Evolutionary conservation across 352 stramenopile species (phyloP), one percentile per base, ranked within the genome.

Genomic region (Phytophthora citricola): DNA sequence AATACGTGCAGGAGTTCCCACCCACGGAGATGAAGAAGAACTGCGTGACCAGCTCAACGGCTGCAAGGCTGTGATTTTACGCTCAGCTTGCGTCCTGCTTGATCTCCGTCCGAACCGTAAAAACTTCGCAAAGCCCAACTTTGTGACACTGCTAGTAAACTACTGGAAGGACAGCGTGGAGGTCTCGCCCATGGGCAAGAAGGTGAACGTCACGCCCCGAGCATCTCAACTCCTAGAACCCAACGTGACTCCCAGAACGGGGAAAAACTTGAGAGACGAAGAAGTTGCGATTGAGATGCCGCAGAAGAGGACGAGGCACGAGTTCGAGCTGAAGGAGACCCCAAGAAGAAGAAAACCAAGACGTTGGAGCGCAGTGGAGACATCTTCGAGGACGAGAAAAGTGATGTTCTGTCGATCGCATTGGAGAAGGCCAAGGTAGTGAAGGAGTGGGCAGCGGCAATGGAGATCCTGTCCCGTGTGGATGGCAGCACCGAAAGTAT

Each of bases 401-500:
- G 11, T 36, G 14, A 45, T 17, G 15, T 5, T 0, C 34, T 63
- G 41, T 20, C 41, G 9, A 15, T 43, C 10, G 63, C 53, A 1
- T 10, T 76, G 26, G 63, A 76, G 39, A 76, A 76, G 39, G 68
- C 68, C 22, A 63, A 70, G 38, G 58, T 73, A 29, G 63, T 73
- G 0, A 66, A 73, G 47, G 68, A 73, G 38, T 76, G 68, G 68
- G 68, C 68, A 8, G 61, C 68, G 0, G 68, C 68, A 2, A 72
- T 69, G 5, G 63, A 76, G 49, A 63, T 73, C 39, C 32, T 76
- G 24, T 66, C 63, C 5, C 57, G 63, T 36, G 68, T 76, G 63
- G 68, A 73, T 7, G 63, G 63, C 26, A 76, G 63, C 40, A 36
- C 52, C 14, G 63, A 50, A 26, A 70, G 63, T 36, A 73, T 76